These are phyloP conservation scores for barley (Hordeum vulgare) DNA, from an alignment of 176 grass and related monocot species.

Conservation along the genomic window DNA sequence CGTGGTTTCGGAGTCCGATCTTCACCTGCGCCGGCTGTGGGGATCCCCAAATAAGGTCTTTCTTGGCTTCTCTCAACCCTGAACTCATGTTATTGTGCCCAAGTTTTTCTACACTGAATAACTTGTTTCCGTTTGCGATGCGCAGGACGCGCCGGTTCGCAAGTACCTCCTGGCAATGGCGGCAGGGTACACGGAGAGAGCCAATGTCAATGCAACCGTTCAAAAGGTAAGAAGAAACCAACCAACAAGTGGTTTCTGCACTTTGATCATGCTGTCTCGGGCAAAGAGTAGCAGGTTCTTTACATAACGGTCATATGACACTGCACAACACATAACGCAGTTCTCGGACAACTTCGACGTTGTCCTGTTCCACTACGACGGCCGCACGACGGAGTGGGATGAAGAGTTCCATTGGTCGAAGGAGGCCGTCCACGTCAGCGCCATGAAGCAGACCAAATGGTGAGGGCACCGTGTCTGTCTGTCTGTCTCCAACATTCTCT, in stretches of 20 bases:
- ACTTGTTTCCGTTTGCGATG: not conserved
- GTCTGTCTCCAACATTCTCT: not conserved
- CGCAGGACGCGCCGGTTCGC: not conserved
- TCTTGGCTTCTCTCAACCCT: not conserved
- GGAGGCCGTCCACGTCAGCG: slow-evolving; percentile 28
- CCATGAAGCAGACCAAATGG: slow-evolving; percentile 36
- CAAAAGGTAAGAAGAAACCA: slow-evolving; percentile 13
- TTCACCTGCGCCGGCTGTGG: slow-evolving; percentile 45
- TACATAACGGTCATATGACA: not conserved
- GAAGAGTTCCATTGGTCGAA: slow-evolving; percentile 40
- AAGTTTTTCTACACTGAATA: not conserved
- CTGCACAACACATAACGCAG: not conserved
- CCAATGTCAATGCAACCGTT: slow-evolving; percentile 18
- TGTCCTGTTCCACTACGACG: not conserved
- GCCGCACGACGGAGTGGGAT: slow-evolving; percentile 20
- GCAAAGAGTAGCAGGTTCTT: not conserved
- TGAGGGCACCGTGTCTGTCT: not conserved
- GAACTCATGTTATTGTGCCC: not conserved
- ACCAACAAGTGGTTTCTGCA: not conserved
- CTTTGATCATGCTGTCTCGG: not conserved
- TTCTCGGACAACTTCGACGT: not conserved
- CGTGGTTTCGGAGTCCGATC: slow-evolving; percentile 30
- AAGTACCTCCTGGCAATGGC: slow-evolving; percentile 19
- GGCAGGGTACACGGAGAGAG: slow-evolving; percentile 7
- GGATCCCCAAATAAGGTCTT: slow-evolving; percentile 37